These are phyloP conservation scores for Xenosphaeropsis pyriputrescens DNA, from an alignment of 2,329 filamentous ascomycete species.

Conservation along the genomic window DNA sequence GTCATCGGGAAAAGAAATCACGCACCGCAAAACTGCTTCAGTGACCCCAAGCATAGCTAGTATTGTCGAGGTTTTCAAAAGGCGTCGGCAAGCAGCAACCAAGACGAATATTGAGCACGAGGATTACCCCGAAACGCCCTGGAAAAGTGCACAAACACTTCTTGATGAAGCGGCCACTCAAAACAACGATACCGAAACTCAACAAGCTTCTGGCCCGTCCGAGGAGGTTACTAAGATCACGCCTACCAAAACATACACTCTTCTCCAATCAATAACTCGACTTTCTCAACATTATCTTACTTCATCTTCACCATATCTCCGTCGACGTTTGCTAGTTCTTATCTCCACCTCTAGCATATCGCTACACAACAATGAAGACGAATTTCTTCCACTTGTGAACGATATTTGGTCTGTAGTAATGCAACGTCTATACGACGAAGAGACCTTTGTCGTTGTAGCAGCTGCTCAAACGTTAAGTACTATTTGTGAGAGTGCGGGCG, in stretches of 20 bases:
- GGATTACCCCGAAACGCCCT: constrained; percentile 17
- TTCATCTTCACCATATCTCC: constrained; percentile 64
- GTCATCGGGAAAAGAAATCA: constrained; percentile 6
- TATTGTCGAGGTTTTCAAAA: constrained; percentile 44
- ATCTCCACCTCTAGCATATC: constrained; percentile 58
- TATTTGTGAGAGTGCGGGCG: constrained; percentile 59
- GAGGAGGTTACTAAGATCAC: constrained; percentile 39
- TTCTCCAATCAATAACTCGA: constrained; percentile 67
- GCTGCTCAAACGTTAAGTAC: constrained; percentile 54
- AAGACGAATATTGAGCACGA: constrained; percentile 8
- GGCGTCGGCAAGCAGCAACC: constrained; percentile 14
- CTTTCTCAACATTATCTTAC: constrained; percentile 86
- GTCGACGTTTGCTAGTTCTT: constrained; percentile 64
- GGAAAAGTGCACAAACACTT: constrained; percentile 20
- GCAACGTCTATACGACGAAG: constrained; percentile 48
- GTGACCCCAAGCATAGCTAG: constrained; percentile 23
- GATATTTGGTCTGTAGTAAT: constrained; percentile 77
- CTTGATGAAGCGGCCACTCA: constrained; percentile 19
- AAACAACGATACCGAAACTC: constrained; percentile 18
- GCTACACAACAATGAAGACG: constrained; percentile 62
- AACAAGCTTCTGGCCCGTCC: constrained; percentile 16
- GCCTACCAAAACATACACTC: constrained; percentile 65
- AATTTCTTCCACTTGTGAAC: constrained; percentile 80
- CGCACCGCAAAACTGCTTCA: constrained; percentile 27
- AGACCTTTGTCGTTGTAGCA: constrained; percentile 54